Evolutionary conservation across 352 stramenopile species (phyloP), one percentile per base, ranked within the genome.

Genomic region (Phytophthora multivora): DNA sequence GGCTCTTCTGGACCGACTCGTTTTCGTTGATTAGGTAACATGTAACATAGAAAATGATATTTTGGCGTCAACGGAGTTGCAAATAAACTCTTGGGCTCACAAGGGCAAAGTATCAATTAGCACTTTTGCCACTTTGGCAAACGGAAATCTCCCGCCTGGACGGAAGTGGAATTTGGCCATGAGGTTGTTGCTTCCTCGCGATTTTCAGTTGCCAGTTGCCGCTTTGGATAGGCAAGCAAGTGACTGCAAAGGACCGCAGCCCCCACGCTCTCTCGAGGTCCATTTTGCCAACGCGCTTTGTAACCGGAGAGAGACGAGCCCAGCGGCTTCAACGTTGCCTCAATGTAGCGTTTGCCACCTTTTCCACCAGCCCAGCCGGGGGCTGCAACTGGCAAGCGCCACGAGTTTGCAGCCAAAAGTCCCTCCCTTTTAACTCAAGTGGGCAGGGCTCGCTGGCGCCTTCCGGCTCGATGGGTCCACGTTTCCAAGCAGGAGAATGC

Each of bases 1-100:
- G 62, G 62, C 62, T 70, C 62, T 68, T 68, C 60, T 63, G 40
- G 31, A 59, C 60, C 55, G 60, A 68, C 60, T 63, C 52, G 42
- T 46, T 43, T 52, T 46, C 18, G 21, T n/a, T 15, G 16, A 35
- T 51, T 57, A 58, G 19, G 21, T 67, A 55, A 67, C 28, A 23
- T 8, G 16, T 19, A 23, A 19, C 59, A 63, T n/a, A 63, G 33
- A 66, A 62, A 61, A 51, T 51, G 28, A 33, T 38, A 41, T 41
- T 13, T 52, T 66, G 49, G 40, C 50, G 49, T 60, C 30, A 66
- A 60, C 57, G 28, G 33, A 38, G 42, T 12, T 31, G n/a, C 16
- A 41, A 21, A 11, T 9, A 41, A 47, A 47, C 40, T 47, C 16
- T 16, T 1, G 25, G 12, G n/a, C 31, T 54, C 30, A 4, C 25